Evolutionary conservation across 768 basidiomycete species (phyloP).

Genomic region (Boletus reticulatus): DNA sequence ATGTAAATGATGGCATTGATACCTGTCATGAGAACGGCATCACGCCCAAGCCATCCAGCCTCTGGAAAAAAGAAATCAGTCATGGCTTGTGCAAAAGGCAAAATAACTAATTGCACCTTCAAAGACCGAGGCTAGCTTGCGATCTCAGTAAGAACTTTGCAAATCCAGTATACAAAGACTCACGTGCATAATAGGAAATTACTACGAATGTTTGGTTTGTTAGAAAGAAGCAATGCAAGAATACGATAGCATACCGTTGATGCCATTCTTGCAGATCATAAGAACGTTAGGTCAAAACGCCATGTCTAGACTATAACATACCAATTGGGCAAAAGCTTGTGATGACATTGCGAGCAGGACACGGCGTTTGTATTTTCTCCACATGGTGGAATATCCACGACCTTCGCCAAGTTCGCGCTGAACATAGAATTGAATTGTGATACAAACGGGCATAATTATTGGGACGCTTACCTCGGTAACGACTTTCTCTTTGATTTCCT

Average conservation of each 20-base stretch:
- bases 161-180: slow-evolving; percentile 29
- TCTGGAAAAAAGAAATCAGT: slow-evolving; percentile 43
- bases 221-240: slow-evolving; percentile 4
- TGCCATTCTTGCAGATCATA: slow-evolving; percentile 68
- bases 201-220: slow-evolving; percentile 43
- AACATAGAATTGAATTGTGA: neutral
- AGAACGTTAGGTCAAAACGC: neutral
- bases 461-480: slow-evolving; percentile 54
- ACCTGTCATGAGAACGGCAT: slow-evolving; percentile 94
- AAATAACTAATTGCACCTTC: slow-evolving; percentile 55
- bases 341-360: slow-evolving; percentile 94
- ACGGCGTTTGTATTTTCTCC: slow-evolving; percentile 81
- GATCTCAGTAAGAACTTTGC: slow-evolving; percentile 8
- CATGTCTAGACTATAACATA: slow-evolving; percentile 37
- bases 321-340: slow-evolving; percentile 93
- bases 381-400: slow-evolving; percentile 78
- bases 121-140: slow-evolving; percentile 72
- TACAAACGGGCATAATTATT: neutral
- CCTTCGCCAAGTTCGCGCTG: slow-evolving; percentile 76
- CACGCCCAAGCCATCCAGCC: slow-evolving; percentile 93
- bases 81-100: neutral
- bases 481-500: slow-evolving; percentile 84
- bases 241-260: slow-evolving; percentile 64
- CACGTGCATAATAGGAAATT: slow-evolving; percentile 93
- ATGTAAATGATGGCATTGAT: slow-evolving; percentile 86